Percentiles rank a stretch among this genome's conserved stretches.
Conservation (phyloP, 2,329 filamentous ascomycete genomes). For the Nectriaceae sp. region DNA sequence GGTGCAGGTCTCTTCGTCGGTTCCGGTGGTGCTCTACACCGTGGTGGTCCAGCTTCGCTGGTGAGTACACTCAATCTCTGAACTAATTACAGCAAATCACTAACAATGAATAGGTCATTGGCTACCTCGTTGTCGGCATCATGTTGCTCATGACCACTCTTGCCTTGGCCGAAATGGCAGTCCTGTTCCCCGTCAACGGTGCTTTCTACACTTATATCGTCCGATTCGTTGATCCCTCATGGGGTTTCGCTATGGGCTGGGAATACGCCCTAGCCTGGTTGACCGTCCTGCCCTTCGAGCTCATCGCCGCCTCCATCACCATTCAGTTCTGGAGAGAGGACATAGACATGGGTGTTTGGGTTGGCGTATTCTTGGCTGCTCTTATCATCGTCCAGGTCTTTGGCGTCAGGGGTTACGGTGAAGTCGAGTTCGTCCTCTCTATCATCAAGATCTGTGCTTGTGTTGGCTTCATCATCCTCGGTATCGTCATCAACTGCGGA, state of each 20-base stretch:
- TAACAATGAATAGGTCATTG: too few relatives aligned
- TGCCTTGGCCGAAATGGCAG: slow-evolving; percentile 87
- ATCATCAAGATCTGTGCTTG: slow-evolving; percentile 82
- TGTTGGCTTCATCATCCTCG: slow-evolving; percentile 65
- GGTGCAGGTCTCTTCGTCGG: slow-evolving; percentile 87
- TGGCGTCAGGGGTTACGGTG: slow-evolving; percentile 84
- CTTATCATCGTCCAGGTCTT: slow-evolving; percentile 85
- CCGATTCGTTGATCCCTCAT: slow-evolving; percentile 88
- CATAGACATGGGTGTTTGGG: slow-evolving; percentile 73
- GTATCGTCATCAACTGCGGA: slow-evolving; percentile 82
- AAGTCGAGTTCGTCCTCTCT: slow-evolving; percentile 85
- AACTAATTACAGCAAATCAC: too few relatives aligned
- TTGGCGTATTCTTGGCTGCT: slow-evolving; percentile 75
- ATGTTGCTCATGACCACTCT: slow-evolving; percentile 94
- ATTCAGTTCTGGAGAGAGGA: slow-evolving; percentile 74
- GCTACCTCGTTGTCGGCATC: slow-evolving; percentile 74
- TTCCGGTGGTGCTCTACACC: slow-evolving; percentile 69
- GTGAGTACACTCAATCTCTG: too few relatives aligned
- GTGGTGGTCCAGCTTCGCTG: slow-evolving; percentile 77
- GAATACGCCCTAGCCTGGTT: slow-evolving; percentile 93
- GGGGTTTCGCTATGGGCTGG: slow-evolving; percentile 95
- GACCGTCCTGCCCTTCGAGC: slow-evolving; percentile 78
- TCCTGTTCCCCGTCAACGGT: slow-evolving; percentile 86
- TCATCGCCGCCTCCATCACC: slow-evolving; percentile 83
- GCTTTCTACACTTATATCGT: slow-evolving; percentile 92